These are phyloP conservation scores for Phyllosticta capitalensis DNA, from an alignment of 2,329 filamentous ascomycete species.

Conservation along the genomic window DNA sequence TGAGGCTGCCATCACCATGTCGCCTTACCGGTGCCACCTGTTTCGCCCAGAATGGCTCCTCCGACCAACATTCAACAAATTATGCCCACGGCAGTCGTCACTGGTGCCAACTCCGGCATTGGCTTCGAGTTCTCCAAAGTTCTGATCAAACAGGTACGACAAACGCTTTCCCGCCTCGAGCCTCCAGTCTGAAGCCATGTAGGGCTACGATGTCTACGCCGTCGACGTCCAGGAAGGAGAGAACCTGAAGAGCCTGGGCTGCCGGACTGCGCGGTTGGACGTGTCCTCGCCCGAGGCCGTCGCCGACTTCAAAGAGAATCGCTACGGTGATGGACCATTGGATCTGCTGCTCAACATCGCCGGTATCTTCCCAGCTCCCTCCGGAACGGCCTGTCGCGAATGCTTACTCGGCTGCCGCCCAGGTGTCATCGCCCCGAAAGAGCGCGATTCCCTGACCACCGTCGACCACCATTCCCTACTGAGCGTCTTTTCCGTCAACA, in stretches of 20 bases:
- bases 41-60: neutral
- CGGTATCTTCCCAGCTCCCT: constrained; percentile 11
- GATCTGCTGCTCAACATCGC: constrained; percentile 32
- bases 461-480: constrained; percentile 23
- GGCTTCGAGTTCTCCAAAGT: constrained; percentile 27
- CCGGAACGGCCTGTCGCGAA: neutral
- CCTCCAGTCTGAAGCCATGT: neutral
- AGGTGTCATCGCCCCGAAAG: constrained; percentile 25
- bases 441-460: constrained; percentile 26
- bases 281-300: constrained; percentile 27
- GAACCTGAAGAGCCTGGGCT: constrained; percentile 22
- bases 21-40: neutral
- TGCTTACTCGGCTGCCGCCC: neutral
- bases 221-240: constrained; percentile 21
- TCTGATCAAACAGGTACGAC: constrained; percentile 19
- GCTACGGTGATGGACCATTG: constrained; percentile 22
- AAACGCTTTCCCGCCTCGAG: neutral
- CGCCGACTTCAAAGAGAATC: constrained; percentile 20
- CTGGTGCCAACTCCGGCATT: constrained; percentile 34
- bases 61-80: constrained; percentile 5
- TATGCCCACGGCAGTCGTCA: constrained; percentile 33
- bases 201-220: constrained; percentile 27
- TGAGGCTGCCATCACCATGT: neutral
- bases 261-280: constrained; percentile 25
- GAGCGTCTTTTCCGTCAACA: constrained; percentile 34